These are phyloP conservation scores for Cryomyces minteri DNA, from an alignment of 495 filamentous ascomycete genomes.

Conservation along the genomic window DNA sequence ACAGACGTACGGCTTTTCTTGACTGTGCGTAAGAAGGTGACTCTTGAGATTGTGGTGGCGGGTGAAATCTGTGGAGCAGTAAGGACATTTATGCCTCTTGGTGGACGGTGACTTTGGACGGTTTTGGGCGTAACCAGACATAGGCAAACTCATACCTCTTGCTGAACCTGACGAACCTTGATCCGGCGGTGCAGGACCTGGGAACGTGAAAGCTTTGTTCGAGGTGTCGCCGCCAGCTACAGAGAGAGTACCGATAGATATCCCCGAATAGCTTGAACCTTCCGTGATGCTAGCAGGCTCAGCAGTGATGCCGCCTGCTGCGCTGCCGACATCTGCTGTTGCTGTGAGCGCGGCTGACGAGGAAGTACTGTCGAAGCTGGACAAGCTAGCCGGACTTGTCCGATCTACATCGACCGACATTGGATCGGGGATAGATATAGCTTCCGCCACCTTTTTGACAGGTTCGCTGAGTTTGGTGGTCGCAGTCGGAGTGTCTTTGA, in stretches of 20 bases:
- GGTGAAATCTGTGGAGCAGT: slow-evolving; percentile 92
- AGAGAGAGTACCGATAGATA: not conserved
- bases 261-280: not conserved
- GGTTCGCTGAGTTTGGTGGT: slow-evolving; percentile 23
- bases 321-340: slow-evolving; percentile 19
- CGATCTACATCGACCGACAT: slow-evolving; percentile 17
- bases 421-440: slow-evolving; percentile 20
- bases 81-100: slow-evolving; percentile 91
- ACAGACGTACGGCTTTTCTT: slow-evolving; percentile 94
- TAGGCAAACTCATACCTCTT: slow-evolving; percentile 61
- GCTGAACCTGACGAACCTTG: slow-evolving; percentile 27
- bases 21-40: slow-evolving; percentile 91
- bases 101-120: slow-evolving; percentile 51
- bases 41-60: slow-evolving; percentile 98
- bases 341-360: slow-evolving; percentile 24
- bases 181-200: slow-evolving; percentile 19
- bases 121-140: slow-evolving; percentile 39
- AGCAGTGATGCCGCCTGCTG: slow-evolving; percentile 11
- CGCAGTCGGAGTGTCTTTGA: slow-evolving; percentile 23
- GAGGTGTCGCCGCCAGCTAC: slow-evolving; percentile 10
- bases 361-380: slow-evolving; percentile 22
- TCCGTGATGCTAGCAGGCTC: slow-evolving; percentile 11
- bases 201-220: slow-evolving; percentile 23
- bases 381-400: slow-evolving; percentile 24
- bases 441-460: slow-evolving; percentile 20